Base-by-base conservation (phyloP, 352 stramenopile species). In the Phytophthora brassicae region DNA sequence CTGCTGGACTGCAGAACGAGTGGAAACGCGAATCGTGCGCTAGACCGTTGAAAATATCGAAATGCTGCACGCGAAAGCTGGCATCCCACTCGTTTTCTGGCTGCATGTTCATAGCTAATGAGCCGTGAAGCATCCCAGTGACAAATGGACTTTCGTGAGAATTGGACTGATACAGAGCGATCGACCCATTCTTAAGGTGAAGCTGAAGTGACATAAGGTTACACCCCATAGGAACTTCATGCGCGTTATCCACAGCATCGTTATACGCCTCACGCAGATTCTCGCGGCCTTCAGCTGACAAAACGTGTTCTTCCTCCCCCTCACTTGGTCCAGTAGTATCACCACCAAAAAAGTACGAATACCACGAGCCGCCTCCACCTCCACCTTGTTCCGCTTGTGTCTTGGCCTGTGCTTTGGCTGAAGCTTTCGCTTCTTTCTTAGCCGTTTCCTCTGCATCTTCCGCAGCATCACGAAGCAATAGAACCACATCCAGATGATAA, bases 291-390 rank as follows among this genome's bases (percentile, higher is more conserved):
- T 91, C 76, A 12, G 65, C 85, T 23, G 77, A 87, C 2, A 94
- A 54, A 17, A 90, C 71, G 22, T 77, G 52, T 2, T 81, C 66
- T n/a, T 74, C 19, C 31, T 69, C 56, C n/a, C 63, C 66, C n/a
- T 56, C 48, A 24, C n/a, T 54, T 41, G 51, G n/a, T 38, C 20
- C 48, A 17, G 17, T 29, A 20, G 19, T 68, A 51, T 74, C 57
- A 6, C 63, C 66, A 36, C 80, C 75, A 38, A 94, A 94, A 52
- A 94, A 92, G 45, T 93, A 94, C 13, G 71, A 80, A 48, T 92
- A 94, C 86, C 86, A 94, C 2, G 81, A 88, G 2, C 69, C 66
- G 28, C 74, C 74, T 36, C 41, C 66, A 29, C 74, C 74, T 36
- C 41, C 56, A 16, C 60, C 51, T 43, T 68, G 67, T 20, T 46